Conservation (phyloP, 2,329 filamentous ascomycete species). For the Massarina eburnea region DNA sequence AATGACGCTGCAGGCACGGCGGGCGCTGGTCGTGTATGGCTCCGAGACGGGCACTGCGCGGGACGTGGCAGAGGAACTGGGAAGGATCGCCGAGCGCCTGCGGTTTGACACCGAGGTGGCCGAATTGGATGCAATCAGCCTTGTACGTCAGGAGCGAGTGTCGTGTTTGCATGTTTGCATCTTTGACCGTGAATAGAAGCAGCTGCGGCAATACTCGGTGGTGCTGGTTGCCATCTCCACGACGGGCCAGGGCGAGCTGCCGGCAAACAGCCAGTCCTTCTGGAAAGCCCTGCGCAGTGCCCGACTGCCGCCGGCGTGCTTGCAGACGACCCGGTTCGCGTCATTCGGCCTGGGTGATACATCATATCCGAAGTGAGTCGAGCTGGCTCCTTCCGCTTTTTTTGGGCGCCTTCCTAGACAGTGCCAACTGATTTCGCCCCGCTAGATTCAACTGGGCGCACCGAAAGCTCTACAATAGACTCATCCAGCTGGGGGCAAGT, state of each 20-base stretch:
- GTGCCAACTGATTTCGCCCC: constrained; percentile 4
- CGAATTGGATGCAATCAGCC: constrained; percentile 73
- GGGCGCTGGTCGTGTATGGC: constrained; percentile 79
- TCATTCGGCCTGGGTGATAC: constrained; percentile 93
- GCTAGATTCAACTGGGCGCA: constrained; percentile 87
- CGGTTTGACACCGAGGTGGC: constrained; percentile 75
- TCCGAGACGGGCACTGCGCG: constrained; percentile 95
- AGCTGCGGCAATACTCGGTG: constrained; percentile 52
- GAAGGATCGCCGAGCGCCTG: constrained; percentile 71
- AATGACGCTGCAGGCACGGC: constrained; percentile 32
- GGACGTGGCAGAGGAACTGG: constrained; percentile 85
- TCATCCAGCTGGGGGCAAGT: constrained; percentile 79
- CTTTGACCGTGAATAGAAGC: constrained; percentile 33
- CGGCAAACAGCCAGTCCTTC: constrained; percentile 76
- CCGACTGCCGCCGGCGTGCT: constrained; percentile 70
- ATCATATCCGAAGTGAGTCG: constrained; percentile 82
- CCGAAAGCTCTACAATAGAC: constrained; percentile 80
- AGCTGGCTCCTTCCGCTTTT: neutral
- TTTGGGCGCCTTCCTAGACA: neutral
- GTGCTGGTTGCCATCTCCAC: constrained; percentile 86
- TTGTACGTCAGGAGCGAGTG: constrained; percentile 58
- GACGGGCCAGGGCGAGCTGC: constrained; percentile 92
- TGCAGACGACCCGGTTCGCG: constrained; percentile 71
- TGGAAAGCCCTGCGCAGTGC: constrained; percentile 85
- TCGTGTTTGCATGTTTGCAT: neutral